Evolutionary conservation across 2,329 filamentous ascomycete genomes (phyloP).

Genomic region (Ophiostoma ips): DNA sequence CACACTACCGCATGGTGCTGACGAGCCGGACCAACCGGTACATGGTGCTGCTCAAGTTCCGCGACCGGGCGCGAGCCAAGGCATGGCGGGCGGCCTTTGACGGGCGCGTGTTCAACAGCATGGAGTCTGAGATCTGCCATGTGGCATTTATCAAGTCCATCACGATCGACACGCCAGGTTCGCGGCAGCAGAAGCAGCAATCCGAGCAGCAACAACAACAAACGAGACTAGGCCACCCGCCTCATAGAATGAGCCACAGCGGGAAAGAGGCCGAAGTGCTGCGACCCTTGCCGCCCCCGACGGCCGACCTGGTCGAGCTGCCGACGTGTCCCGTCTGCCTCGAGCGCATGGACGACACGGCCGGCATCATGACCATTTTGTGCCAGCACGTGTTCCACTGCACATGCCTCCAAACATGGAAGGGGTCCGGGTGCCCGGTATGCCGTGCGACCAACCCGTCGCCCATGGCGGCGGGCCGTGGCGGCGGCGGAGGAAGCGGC

Average conservation of each 20-base stretch:
- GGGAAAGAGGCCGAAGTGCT: neutral
- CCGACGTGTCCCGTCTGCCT: conserved; percentile 94
- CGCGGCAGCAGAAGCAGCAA: neutral
- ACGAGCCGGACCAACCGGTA: conserved; percentile 82
- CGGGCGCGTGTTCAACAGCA: conserved; percentile 81
- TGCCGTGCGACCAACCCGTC: conserved; percentile 67
- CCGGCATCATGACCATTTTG: conserved; percentile 83
- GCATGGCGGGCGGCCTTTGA: conserved; percentile 81
- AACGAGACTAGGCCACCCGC: neutral
- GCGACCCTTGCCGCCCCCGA: conserved; percentile 51
- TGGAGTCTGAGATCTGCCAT: conserved; percentile 92
- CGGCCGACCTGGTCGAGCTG: conserved; percentile 74
- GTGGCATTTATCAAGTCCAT: conserved; percentile 91
- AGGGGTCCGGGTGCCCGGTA: conserved; percentile 82
- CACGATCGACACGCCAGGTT: conserved; percentile 49
- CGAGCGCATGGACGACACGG: conserved; percentile 96
- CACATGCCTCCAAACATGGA: conserved; percentile 91
- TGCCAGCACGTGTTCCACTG: conserved; percentile 98
- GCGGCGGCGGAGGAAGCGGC: neutral
- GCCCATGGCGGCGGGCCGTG: conserved; percentile 10
- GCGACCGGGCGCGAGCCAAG: conserved; percentile 56
- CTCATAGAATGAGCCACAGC: conserved; percentile 2
- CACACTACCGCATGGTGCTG: conserved; percentile 87
- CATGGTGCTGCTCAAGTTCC: conserved; percentile 91
- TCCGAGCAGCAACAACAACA: neutral